Evolutionary conservation across 768 basidiomycete species (phyloP).

Genomic region (Calocybe indica): DNA sequence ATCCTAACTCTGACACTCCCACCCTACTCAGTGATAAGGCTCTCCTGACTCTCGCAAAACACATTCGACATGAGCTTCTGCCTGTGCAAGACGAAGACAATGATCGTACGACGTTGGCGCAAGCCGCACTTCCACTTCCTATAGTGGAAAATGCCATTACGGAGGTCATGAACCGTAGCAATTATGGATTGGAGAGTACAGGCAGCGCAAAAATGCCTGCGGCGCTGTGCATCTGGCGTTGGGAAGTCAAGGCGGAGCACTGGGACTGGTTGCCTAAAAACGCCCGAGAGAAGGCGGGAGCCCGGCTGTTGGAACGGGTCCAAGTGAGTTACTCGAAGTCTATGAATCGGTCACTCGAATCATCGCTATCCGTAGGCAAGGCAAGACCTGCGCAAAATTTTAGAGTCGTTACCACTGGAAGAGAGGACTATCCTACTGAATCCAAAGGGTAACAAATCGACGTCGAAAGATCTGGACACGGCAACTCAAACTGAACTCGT

Average conservation of each 20-base stretch:
- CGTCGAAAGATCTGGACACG: constrained; percentile 10
- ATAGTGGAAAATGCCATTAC: constrained; percentile 64
- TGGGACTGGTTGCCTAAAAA: constrained; percentile 64
- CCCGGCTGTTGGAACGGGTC: constrained; percentile 55
- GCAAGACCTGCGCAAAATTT: constrained; percentile 44
- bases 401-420: constrained; percentile 50
- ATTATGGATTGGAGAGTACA: constrained; percentile 70
- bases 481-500: too few relatives aligned
- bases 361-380: constrained; percentile 44
- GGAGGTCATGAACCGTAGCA: constrained; percentile 56
- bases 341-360: not conserved
- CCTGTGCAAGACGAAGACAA: constrained; percentile 55
- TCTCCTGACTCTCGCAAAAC: constrained; percentile 52
- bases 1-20: not conserved
- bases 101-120: constrained; percentile 27
- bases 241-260: constrained; percentile 68
- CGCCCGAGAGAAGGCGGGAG: constrained; percentile 54
- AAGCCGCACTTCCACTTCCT: constrained; percentile 38
- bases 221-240: constrained; percentile 73
- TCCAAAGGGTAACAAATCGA: constrained; percentile 33
- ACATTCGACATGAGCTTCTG: constrained; percentile 63
- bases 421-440: constrained; percentile 54
- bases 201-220: constrained; percentile 51
- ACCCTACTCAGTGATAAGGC: constrained; percentile 61
- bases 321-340: constrained; percentile 39